Conservation (phyloP, 495 filamentous ascomycete species). For the Aspergillus ellipticus region DNA sequence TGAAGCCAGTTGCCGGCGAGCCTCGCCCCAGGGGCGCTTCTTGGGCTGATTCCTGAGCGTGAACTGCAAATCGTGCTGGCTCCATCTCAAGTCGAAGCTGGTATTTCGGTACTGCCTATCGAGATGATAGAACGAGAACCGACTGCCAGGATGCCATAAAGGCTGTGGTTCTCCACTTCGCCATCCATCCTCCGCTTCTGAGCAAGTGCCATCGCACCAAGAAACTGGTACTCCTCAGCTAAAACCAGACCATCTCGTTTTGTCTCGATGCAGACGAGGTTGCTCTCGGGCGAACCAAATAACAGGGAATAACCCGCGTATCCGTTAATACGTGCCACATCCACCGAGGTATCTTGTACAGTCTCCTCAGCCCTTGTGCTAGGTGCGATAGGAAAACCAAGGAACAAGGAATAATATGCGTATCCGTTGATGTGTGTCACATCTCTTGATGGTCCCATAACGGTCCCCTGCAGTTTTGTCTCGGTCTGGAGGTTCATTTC, state of each 20-base stretch:
- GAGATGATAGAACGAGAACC: too few relatives aligned
- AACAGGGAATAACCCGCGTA: too few relatives aligned
- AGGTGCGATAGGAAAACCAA: neutral
- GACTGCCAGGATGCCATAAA: too few relatives aligned
- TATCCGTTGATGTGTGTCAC: neutral
- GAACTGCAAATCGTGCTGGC: too few relatives aligned
- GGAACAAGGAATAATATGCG: neutral
- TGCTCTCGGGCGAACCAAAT: neutral
- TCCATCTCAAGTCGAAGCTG: too few relatives aligned
- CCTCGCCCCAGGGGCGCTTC: too few relatives aligned
- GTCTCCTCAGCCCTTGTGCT: too few relatives aligned
- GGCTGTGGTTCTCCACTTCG: neutral
- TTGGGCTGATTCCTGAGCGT: too few relatives aligned
- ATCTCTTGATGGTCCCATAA: neutral
- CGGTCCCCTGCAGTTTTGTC: neutral
- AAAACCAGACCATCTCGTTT: neutral
- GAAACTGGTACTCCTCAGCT: neutral
- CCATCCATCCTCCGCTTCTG: neutral
- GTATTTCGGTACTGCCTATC: too few relatives aligned
- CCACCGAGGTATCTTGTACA: too few relatives aligned
- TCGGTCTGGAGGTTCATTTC: neutral
- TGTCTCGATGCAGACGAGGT: neutral
- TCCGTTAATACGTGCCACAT: too few relatives aligned
- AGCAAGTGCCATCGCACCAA: neutral
- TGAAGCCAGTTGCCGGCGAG: too few relatives aligned